A percentile compares a stretch with the other conserved stretches of the same genome.
phyloP scores from a whole-genome alignment of 495 filamentous ascomycete species.

The Talaromyces thailandensis region DNA sequence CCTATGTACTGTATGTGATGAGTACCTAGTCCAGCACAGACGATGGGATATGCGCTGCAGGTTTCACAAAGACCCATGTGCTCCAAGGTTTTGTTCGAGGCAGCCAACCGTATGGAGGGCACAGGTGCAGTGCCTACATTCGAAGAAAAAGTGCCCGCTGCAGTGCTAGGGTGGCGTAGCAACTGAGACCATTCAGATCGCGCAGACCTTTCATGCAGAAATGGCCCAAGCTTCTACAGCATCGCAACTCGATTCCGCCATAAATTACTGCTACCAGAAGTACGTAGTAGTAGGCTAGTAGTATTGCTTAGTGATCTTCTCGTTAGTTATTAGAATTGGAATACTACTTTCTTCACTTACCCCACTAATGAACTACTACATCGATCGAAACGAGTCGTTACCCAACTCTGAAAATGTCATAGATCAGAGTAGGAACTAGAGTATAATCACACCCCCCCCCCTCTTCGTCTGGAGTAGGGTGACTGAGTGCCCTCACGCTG shows the following conservation, averaged over 20 bases:
- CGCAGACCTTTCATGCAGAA: not conserved
- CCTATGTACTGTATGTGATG: too few species aligned
- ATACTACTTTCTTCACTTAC: not conserved
- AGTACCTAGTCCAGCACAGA: not conserved
- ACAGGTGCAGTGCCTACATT: not conserved
- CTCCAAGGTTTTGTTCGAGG: not conserved
- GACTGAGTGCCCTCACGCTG: constrained; percentile 4
- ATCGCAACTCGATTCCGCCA: not conserved
- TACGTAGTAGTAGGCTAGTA: not conserved
- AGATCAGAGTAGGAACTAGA: not conserved
- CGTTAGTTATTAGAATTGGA: not conserved
- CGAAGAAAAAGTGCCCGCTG: constrained; percentile 1
- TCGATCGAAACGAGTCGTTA: not conserved
- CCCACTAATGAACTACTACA: not conserved
- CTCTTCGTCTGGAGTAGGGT: not conserved
- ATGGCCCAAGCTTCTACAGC: constrained; percentile 1
- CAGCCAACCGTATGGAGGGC: not conserved
- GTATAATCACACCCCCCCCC: constrained; percentile 6
- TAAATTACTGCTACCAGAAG: not conserved
- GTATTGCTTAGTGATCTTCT: not conserved
- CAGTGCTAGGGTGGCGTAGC: not conserved
- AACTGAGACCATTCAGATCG: not conserved
- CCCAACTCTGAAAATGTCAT: not conserved
- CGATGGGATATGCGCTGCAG: not conserved
- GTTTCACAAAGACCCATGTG: constrained; percentile 2